Evolutionary conservation across 768 basidiomycete genomes (phyloP), one percentile per base, ranked within the genome.

Genomic region (Piloderma croceum): DNA sequence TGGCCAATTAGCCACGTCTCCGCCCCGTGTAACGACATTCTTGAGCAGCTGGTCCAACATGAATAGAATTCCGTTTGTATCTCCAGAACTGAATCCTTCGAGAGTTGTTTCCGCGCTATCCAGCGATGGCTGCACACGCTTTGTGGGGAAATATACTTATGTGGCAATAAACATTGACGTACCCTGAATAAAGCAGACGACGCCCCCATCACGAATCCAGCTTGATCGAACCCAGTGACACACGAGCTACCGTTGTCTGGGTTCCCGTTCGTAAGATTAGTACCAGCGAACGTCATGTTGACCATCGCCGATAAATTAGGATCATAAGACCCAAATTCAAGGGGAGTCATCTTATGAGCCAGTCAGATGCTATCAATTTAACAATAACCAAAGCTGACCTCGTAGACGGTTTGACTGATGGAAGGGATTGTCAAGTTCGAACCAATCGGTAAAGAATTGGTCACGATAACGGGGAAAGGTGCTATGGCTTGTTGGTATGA

Each of bases 271-370:
- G 60, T 56, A 13, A 90, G 54, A 44, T 70, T 67, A 0, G 85
- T 87, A 5, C 90, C 90, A 5, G 76, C 70, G 47, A 72, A 78
- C 0, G 73, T 61, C 20, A 77, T 63, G 33, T 81, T 79, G 52
- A 74, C 69, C 57, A 83, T 88, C 1, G 83, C 79, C n/a, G 79
- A 79, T 6, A 86, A 63, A 37, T 59, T 69, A 7, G 84, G 81
- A 50, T 90, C 86, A 60, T 73, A 89, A 1, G 83, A 85, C 3
- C 83, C 85, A 34, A 81, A 69, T 52, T 86, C 83, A 44, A 76
- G 56, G n/a, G 77, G 77, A 1, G 72, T 71, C 2, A 83, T 74
- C 77, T 79, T 40, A 20, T 37, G 13, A 32, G 25, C 22, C 11
- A 18, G 51, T 18, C 49, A 41, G 18, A n/a, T 5, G 19, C 31